Evolutionary conservation across 768 basidiomycete genomes (phyloP), one percentile per base, ranked within the genome.

Genomic region (Trametes cubensis): DNA sequence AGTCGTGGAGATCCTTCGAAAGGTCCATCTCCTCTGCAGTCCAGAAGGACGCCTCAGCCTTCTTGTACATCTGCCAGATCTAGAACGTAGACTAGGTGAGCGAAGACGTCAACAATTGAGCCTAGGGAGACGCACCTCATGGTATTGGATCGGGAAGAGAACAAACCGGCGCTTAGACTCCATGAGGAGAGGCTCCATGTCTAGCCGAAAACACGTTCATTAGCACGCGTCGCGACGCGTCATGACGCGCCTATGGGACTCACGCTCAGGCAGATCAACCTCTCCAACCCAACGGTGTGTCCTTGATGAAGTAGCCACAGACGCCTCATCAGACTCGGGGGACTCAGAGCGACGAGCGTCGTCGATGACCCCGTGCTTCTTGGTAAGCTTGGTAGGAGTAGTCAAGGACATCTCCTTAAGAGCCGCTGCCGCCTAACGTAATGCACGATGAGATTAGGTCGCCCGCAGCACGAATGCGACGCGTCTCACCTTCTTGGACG

Each of bases 51-150:
- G 94, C 94, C 70, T 98, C 87, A 0, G 94, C 94, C 72, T 94
- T 90, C 79, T 96, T 97, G 82, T 98, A 98, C 81, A 93, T 86
- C 69, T 87, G 86, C 95, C 95, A 97, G 69, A 97, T 95, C 93
- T 97, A 34, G 10, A 34, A n/a, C 1, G 13, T 38, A 46, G 38
- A 47, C 26, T 25, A 23, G 45, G 6, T 38, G 34, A 55, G 40
- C 28, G 17, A 30, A 28, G 23, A 18, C 41, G 21, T 11, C 34
- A 13, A 14, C 0, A 1, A 18, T 7, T 25, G 38, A 40, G 42
- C 6, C 28, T 30, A 38, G 14, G n/a, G 10, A 34, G 5, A 72
- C 83, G 61, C 60, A 93, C 95, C 79, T 96, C 94, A 62, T 87
- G 83, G 72, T 94, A 96, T 71, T 94, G 88, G 64, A 96, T 95